A percentile compares a stretch with the other conserved stretches of the same genome.
These are phyloP conservation scores for Leccinum fuscescens DNA, from an alignment of 1,284 basidiomycete genomes.

Conservation along the genomic window DNA sequence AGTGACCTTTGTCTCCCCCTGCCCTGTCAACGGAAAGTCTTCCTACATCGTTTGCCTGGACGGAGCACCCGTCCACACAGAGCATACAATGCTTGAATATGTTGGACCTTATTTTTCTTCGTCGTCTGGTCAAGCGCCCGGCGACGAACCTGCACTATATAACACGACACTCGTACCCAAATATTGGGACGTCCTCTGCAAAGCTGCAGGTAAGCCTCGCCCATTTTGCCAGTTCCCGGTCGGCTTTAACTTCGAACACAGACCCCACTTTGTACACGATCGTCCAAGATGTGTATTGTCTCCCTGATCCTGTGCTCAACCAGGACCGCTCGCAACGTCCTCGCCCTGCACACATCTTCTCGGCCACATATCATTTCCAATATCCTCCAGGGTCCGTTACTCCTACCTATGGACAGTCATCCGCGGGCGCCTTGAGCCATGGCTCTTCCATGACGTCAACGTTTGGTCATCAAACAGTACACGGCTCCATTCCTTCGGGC, in stretches of 20 bases:
- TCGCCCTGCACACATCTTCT: conserved; percentile 41
- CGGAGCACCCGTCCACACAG: conserved; percentile 48
- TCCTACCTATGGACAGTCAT: conserved; percentile 5
- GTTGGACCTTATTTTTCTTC: conserved; percentile 34
- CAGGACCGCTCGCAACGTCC: conserved; percentile 23
- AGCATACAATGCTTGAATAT: conserved; percentile 43
- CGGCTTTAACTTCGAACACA: neutral
- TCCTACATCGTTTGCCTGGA: conserved; percentile 54
- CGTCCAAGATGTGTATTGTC: conserved; percentile 51
- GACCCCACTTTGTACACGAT: conserved; percentile 58
- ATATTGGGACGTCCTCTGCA: conserved; percentile 57
- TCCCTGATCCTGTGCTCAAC: conserved; percentile 20
- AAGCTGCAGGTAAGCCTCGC: conserved; percentile 46
- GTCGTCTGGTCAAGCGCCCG: conserved; percentile 21
- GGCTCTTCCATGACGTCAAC: conserved; percentile 21
- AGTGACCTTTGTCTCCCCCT: conserved; percentile 53
- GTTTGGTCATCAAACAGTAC: conserved; percentile 12
- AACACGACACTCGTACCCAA: conserved; percentile 55
- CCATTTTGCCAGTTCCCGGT: neutral
- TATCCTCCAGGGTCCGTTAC: conserved; percentile 29
- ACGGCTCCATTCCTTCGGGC: neutral
- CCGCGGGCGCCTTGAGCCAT: neutral
- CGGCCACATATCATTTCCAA: conserved; percentile 51
- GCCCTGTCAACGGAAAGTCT: conserved; percentile 47
- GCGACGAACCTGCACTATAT: conserved; percentile 47